phyloP scores from a whole-genome alignment of 257 asterid species.

The Jaltomata sinuosa region DNA sequence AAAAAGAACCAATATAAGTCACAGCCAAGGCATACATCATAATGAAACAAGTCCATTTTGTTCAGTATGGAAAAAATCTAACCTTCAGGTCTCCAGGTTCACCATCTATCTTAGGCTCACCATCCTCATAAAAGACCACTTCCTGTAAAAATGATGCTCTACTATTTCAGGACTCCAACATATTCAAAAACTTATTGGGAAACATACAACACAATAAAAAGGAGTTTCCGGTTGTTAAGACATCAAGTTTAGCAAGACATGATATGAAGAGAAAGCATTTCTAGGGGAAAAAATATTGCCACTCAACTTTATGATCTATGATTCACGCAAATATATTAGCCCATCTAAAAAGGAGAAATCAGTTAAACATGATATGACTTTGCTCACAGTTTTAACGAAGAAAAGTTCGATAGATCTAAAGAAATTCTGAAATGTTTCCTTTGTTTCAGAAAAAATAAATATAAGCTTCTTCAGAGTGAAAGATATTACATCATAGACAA shows the following conservation, averaged over 20 bases:
- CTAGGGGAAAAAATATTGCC: background rate
- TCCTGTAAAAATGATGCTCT: slow-evolving; percentile 42
- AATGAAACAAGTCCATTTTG: background rate
- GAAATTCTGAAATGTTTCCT: background rate
- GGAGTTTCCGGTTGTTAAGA: background rate
- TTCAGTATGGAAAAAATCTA: slow-evolving; percentile 8
- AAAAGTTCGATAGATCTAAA: background rate
- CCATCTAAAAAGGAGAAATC: background rate
- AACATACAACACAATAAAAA: background rate
- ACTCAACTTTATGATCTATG: background rate
- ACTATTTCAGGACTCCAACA: background rate
- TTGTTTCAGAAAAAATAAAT: background rate
- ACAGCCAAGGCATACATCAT: background rate
- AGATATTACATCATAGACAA: background rate
- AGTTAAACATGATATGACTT: background rate
- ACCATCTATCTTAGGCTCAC: slow-evolving; percentile 92
- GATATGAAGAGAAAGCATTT: background rate
- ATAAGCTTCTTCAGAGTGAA: background rate
- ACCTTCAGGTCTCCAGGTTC: slow-evolving; percentile 98
- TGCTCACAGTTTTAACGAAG: background rate
- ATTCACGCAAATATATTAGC: background rate
- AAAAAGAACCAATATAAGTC: background rate
- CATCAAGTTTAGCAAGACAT: background rate
- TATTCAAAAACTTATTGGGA: background rate
- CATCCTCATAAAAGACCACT: slow-evolving; percentile 87